These are phyloP conservation scores for Puccinia coronata DNA, from an alignment of 1,284 basidiomycete species.

Conservation along the genomic window DNA sequence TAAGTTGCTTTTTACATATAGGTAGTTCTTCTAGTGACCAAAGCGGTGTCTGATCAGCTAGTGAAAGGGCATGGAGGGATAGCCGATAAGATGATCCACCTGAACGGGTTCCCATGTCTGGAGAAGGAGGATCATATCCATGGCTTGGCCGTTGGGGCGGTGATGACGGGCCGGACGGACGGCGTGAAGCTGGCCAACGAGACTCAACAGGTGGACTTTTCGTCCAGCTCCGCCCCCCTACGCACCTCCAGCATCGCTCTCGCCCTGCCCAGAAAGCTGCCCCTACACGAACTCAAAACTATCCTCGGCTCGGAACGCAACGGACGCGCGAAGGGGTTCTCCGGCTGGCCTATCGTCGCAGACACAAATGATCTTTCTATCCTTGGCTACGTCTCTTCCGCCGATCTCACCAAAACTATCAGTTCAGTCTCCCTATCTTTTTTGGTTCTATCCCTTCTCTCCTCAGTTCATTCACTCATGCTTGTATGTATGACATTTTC, in stretches of 20 bases:
- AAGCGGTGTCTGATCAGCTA: slow-evolving; percentile 93
- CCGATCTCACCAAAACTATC: slow-evolving; percentile 80
- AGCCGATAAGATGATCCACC: slow-evolving; percentile 93
- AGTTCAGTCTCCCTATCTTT: slow-evolving; percentile 61
- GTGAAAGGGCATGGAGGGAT: slow-evolving; percentile 77
- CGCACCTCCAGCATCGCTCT: not conserved
- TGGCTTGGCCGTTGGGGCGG: slow-evolving; percentile 71
- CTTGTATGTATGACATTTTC: not conserved
- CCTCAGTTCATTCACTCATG: not conserved
- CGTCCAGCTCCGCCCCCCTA: not conserved
- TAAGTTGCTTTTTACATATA: slow-evolving; percentile 60
- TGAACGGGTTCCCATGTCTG: slow-evolving; percentile 95
- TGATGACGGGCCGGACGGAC: slow-evolving; percentile 52
- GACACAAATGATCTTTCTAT: slow-evolving; percentile 65
- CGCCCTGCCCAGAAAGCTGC: slow-evolving; percentile 28
- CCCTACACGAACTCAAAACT: slow-evolving; percentile 33
- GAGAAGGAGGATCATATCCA: slow-evolving; percentile 84
- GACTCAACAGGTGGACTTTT: slow-evolving; percentile 12
- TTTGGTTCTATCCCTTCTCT: not conserved
- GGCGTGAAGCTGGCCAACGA: slow-evolving; percentile 36
- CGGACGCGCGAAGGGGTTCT: slow-evolving; percentile 62
- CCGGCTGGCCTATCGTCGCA: slow-evolving; percentile 86
- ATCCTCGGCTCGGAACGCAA: slow-evolving; percentile 49
- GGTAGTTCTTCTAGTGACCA: slow-evolving; percentile 94
- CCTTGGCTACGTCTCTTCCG: slow-evolving; percentile 83